Base-by-base conservation (phyloP, 2,329 filamentous ascomycete genomes). In the Cladophialophora bantiana region DNA sequence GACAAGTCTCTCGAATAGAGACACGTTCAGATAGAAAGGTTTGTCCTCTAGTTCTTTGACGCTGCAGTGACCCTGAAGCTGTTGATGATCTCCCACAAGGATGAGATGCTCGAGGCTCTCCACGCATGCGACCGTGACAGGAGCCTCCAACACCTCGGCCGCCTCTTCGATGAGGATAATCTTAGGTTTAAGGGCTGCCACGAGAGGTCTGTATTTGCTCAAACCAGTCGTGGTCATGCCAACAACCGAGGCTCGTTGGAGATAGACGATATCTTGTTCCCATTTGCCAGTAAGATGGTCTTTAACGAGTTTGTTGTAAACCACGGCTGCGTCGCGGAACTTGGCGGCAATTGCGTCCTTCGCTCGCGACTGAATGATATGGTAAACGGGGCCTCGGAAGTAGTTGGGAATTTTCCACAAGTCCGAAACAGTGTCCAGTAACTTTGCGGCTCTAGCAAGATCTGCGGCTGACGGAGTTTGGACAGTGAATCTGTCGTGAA, bases 1-100 rank as follows among this genome's bases (percentile, higher is more conserved):
- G n/a, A 95, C 85, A 13, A 96, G 82, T 0, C 92, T 85, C 78
- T 96, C 90, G 72, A 96, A 96, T 72, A 96, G 84, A 0, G 92
- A 95, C 0, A 93, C 79, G 36, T 91, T 87, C 40, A 95, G 82
- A 69, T 86, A 84, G 75, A 86, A 93, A 0, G 90, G 90, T 0
- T 83, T 76, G 0, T 80, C 78, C 40, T 85, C 85, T 1, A 93
- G 83, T 1, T 85, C 83, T 1, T 78, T 79, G 0, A 90, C 82
- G 53, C 90, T 85, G 64, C 89, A 91, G 54, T 89, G 86, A 7
- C 77, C 92, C 9, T 88, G 86, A 1, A 96, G 82, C 74, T 96
- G 93, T 76, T 92, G 86, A 71, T 96, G 92, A 73, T 96, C 92
- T 0, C 93, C 92, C 0, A 96, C 87, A 1, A 90, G 80, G 61